Conservation (phyloP, 2,329 filamentous ascomycete species). For the Hymenoscyphus infarciens region DNA sequence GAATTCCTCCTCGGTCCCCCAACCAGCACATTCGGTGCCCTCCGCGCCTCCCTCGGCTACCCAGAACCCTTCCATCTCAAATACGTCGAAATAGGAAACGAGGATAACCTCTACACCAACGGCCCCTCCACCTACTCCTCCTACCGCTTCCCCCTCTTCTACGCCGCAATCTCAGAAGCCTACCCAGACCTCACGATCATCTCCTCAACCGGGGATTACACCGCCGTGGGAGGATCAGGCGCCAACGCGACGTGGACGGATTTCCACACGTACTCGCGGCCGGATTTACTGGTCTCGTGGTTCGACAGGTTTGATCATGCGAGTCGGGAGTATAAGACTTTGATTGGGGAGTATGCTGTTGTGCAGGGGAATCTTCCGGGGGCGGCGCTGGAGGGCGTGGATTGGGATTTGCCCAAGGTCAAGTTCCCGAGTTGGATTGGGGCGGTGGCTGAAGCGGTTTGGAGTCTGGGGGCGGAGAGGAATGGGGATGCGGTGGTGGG, state of each 20-base stretch:
- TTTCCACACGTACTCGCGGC: constrained; percentile 29
- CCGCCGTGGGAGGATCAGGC: constrained; percentile 13
- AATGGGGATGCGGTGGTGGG: constrained; percentile 30
- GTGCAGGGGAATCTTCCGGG: constrained; percentile 23
- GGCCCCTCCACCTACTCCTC: constrained; percentile 31
- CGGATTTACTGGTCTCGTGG: constrained; percentile 25
- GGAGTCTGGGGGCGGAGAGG: constrained; percentile 26
- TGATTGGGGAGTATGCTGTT: constrained; percentile 32
- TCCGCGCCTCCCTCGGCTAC: constrained; percentile 48
- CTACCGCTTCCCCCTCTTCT: constrained; percentile 45
- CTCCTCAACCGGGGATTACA: constrained; percentile 30
- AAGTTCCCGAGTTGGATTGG: constrained; percentile 29
- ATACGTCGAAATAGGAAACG: constrained; percentile 50
- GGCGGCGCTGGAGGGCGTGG: constrained; percentile 10
- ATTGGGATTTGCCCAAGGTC: constrained; percentile 20
- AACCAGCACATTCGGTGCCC: constrained; percentile 44
- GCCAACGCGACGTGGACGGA: constrained; percentile 19
- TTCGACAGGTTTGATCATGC: constrained; percentile 27
- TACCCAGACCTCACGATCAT: constrained; percentile 45
- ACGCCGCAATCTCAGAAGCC: constrained; percentile 41
- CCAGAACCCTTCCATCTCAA: constrained; percentile 47
- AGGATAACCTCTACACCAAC: constrained; percentile 44
- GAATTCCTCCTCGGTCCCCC: constrained; percentile 48
- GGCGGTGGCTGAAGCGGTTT: constrained; percentile 30
- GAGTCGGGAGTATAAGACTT: constrained; percentile 20